These are phyloP conservation scores for Phytopythium sindhum DNA, from an alignment of 352 stramenopile genomes.

Conservation along the genomic window DNA sequence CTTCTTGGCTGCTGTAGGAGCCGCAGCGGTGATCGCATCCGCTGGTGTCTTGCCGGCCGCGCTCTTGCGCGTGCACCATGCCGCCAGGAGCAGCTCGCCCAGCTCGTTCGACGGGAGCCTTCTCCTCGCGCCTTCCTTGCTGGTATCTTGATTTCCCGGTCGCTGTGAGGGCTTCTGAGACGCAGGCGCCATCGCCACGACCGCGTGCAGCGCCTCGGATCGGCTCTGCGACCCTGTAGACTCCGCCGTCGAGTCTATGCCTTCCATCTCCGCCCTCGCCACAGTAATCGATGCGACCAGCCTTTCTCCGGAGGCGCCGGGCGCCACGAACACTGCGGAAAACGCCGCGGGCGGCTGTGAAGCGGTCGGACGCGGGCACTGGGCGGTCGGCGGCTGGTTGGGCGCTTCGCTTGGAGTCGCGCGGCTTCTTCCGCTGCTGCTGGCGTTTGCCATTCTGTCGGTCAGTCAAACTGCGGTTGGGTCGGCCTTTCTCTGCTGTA, in stretches of 20 bases:
- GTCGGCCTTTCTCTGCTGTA: neutral
- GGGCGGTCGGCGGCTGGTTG: neutral
- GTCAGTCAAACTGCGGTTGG: neutral
- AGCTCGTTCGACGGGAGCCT: constrained; percentile 32
- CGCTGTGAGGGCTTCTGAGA: neutral
- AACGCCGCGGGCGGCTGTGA: neutral
- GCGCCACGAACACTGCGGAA: neutral
- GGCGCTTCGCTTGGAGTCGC: neutral
- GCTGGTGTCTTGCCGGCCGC: constrained; percentile 8
- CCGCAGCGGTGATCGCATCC: constrained; percentile 4
- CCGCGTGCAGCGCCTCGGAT: neutral
- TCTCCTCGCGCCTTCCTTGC: neutral
- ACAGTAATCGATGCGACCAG: no score
- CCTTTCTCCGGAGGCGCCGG: neutral
- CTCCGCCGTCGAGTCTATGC: neutral
- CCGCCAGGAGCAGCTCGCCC: constrained; percentile 48
- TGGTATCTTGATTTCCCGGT: neutral
- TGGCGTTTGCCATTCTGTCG: neutral
- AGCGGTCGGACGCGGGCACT: neutral
- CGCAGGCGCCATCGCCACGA: neutral
- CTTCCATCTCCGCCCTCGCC: neutral
- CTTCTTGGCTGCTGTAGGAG: constrained; percentile 3
- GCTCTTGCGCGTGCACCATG: constrained; percentile 5
- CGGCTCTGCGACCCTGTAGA: neutral
- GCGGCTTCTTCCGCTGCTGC: neutral